Conservation (phyloP, 805 yeast species). For the Yarrowia osloensis region DNA sequence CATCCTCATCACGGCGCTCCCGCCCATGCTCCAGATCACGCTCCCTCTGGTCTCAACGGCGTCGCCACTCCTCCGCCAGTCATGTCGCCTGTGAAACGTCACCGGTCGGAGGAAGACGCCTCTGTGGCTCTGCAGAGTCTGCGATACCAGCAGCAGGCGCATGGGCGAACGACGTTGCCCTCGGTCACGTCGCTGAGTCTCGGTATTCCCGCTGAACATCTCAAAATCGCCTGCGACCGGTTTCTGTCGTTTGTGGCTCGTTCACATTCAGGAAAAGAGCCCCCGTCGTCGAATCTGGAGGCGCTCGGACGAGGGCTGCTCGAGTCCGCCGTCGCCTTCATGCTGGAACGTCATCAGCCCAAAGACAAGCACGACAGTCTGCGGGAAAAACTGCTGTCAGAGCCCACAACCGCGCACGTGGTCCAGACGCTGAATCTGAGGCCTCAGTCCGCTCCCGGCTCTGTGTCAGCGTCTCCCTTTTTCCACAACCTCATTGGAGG, state of each 20-base stretch:
- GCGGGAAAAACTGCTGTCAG: conserved; percentile 32
- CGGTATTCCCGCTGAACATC: conserved; percentile 9
- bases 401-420: conserved; percentile 33
- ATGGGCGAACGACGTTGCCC: background rate
- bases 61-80: background rate
- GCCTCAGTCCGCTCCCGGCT: background rate
- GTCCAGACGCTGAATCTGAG: conserved; percentile 27
- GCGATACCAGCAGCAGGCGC: conserved; percentile 14
- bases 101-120: conserved; percentile 23
- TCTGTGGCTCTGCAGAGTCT: conserved; percentile 23
- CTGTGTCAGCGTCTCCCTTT: background rate
- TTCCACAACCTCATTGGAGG: conserved; percentile 17
- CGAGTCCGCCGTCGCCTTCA: conserved; percentile 18
- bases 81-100: conserved; percentile 14
- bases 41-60: background rate
- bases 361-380: background rate
- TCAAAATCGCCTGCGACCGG: conserved; percentile 23
- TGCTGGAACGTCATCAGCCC: conserved; percentile 25
- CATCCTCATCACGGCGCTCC: background rate
- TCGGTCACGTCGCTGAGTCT: conserved; percentile 13
- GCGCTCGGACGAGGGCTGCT: conserved; percentile 1
- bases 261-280: conserved; percentile 4
- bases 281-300: conserved; percentile 5
- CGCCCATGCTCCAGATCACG: too few species aligned
- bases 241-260: conserved; percentile 13